Conservation (phyloP, 1,139 yeast species). For the Diutina rugosa region DNA sequence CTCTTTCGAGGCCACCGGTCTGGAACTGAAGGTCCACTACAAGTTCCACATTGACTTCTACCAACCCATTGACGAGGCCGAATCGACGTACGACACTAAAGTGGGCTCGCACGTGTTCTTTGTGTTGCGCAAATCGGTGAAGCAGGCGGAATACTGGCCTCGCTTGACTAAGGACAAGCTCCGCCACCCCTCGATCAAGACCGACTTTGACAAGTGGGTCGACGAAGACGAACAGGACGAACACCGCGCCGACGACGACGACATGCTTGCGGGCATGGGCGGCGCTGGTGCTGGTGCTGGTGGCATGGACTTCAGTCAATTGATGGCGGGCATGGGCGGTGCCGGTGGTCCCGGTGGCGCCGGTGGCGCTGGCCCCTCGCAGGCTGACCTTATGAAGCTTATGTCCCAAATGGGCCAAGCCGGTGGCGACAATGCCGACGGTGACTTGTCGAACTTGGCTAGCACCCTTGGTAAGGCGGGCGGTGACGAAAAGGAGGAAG, state of each 20-base stretch:
- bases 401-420: slow-evolving; percentile 13
- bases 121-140: slow-evolving; percentile 56
- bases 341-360: slow-evolving; percentile 13
- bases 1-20: slow-evolving; percentile 40
- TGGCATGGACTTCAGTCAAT: slow-evolving; percentile 3
- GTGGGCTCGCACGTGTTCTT: slow-evolving; percentile 62
- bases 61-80: slow-evolving; percentile 56
- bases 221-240: slow-evolving; percentile 19
- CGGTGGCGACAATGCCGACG: slow-evolving; percentile 12
- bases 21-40: slow-evolving; percentile 34
- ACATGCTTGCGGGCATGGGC: slow-evolving; percentile 10
- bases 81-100: slow-evolving; percentile 39
- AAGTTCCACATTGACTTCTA: slow-evolving; percentile 56
- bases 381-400: slow-evolving; percentile 11
- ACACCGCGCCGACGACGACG: slow-evolving; percentile 28
- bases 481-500: slow-evolving; percentile 13
- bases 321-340: slow-evolving; percentile 21
- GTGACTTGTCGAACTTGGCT: slow-evolving; percentile 6
- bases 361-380: slow-evolving; percentile 7
- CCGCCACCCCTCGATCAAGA: slow-evolving; percentile 70
- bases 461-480: slow-evolving; percentile 5
- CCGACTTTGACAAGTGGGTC: slow-evolving; percentile 91
- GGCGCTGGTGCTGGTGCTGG: slow-evolving; percentile 19
- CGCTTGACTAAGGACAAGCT: slow-evolving; percentile 17
- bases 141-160: slow-evolving; percentile 40